These are phyloP conservation scores for Boletus eberwhitei DNA, from an alignment of 768 basidiomycete genomes.

Conservation along the genomic window DNA sequence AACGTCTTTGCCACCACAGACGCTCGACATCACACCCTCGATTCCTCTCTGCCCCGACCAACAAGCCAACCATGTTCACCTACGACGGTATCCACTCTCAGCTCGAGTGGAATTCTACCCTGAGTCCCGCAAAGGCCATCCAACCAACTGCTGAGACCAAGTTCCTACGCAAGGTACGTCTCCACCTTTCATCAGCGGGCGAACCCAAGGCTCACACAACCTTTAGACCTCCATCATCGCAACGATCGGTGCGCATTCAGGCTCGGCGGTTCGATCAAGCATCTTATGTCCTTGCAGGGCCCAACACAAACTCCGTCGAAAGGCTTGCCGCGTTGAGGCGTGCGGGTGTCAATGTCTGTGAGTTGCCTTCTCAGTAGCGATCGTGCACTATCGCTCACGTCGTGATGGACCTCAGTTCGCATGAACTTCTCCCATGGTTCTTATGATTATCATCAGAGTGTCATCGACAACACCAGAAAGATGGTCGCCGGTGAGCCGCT, in stretches of 20 bases:
- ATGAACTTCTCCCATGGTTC: slow-evolving; percentile 99
- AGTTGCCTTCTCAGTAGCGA: slow-evolving; percentile 29
- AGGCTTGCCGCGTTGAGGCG: slow-evolving; percentile 79
- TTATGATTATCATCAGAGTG: slow-evolving; percentile 98
- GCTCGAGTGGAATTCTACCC: slow-evolving; percentile 87
- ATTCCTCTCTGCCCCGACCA: slow-evolving; percentile 7
- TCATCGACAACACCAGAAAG: slow-evolving; percentile 94
- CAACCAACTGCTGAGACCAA: slow-evolving; percentile 77
- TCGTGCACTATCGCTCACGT: slow-evolving; percentile 5
- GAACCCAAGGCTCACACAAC: slow-evolving; percentile 5
- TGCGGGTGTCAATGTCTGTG: slow-evolving; percentile 97
- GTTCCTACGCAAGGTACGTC: slow-evolving; percentile 82
- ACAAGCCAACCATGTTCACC: slow-evolving; percentile 44
- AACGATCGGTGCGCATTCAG: slow-evolving; percentile 74
- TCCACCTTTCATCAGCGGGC: not conserved
- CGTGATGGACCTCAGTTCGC: slow-evolving; percentile 60
- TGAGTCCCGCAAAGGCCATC: slow-evolving; percentile 70
- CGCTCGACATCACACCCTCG: slow-evolving; percentile 5
- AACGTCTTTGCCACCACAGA: slow-evolving; percentile 10
- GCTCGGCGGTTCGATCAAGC: not conserved
- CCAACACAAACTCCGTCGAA: slow-evolving; percentile 91
- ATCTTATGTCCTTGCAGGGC: slow-evolving; percentile 50
- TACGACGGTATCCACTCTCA: slow-evolving; percentile 69
- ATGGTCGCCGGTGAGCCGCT: slow-evolving; percentile 65
- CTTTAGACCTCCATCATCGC: slow-evolving; percentile 93